These are phyloP conservation scores for Dryadomyces quercivorus DNA, from an alignment of 2,329 filamentous ascomycete genomes.

Conservation along the genomic window DNA sequence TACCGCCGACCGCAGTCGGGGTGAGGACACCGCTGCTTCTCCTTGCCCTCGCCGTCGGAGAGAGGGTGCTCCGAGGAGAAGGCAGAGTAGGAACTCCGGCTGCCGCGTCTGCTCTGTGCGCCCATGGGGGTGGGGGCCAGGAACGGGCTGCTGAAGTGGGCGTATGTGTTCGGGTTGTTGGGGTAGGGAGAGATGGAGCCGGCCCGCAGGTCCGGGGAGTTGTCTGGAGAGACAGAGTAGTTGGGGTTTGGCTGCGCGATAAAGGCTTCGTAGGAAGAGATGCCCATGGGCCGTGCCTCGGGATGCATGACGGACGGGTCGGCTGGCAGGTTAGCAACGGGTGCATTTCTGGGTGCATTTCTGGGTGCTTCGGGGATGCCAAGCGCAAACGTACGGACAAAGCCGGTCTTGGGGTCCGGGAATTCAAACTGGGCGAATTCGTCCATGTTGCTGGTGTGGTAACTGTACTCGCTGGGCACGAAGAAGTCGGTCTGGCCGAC, in stretches of 20 bases:
- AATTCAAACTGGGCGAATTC: conserved; percentile 38
- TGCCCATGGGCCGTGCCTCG: conserved; percentile 37
- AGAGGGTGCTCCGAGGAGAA: conserved; percentile 45
- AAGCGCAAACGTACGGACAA: conserved; percentile 46
- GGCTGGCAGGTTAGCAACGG: conserved; percentile 17
- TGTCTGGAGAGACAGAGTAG: conserved; percentile 52
- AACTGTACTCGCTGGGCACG: conserved; percentile 43
- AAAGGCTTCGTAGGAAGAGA: conserved; percentile 38
- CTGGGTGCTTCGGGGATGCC: conserved; percentile 24
- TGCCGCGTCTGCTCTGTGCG: conserved; percentile 46
- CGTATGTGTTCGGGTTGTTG: conserved; percentile 28
- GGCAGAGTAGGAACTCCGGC: conserved; percentile 50
- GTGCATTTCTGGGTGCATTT: conserved; percentile 8
- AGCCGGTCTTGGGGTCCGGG: conserved; percentile 30
- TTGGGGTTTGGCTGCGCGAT: conserved; percentile 25
- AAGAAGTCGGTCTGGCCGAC: conserved; percentile 43
- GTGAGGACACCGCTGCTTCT: conserved; percentile 64
- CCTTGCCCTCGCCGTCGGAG: conserved; percentile 50
- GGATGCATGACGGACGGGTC: conserved; percentile 46
- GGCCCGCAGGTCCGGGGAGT: conserved; percentile 38
- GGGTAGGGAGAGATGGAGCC: conserved; percentile 36
- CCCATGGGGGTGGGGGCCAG: conserved; percentile 29
- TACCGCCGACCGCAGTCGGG: conserved; percentile 76
- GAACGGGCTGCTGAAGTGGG: conserved; percentile 28
- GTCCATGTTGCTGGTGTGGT: conserved; percentile 35